Conservation (phyloP, 176 grass and related monocot genomes). For the Pontederia crassipes region DNA sequence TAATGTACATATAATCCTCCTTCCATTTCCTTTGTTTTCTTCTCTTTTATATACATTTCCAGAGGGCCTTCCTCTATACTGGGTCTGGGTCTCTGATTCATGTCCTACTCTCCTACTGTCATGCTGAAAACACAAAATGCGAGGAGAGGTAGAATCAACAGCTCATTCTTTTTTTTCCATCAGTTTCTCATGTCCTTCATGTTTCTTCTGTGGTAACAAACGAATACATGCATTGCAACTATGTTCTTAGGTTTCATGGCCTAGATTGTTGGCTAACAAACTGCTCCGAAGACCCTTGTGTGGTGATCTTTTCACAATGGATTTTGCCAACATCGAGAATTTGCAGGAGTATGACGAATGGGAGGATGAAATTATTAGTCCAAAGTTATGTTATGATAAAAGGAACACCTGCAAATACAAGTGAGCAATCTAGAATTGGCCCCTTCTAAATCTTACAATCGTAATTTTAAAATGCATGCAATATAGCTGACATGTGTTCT, state of each 20-base stretch:
- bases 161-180: too few relatives aligned
- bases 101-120: background rate
- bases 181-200: background rate
- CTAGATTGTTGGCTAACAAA: conserved; percentile 50
- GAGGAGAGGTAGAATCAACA: conserved; percentile 2
- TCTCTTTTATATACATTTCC: background rate
- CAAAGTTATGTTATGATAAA: conserved; percentile 24
- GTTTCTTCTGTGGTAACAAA: background rate
- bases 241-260: conserved; percentile 58
- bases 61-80: background rate
- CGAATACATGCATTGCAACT: conserved; percentile 3
- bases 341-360: conserved; percentile 15
- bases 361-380: conserved; percentile 34
- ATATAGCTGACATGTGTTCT: background rate
- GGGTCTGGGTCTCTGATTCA: background rate
- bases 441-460: background rate
- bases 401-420: conserved; percentile 56
- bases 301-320: conserved; percentile 37
- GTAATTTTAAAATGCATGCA: too few relatives aligned
- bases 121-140: conserved; percentile 17
- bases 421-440: conserved; percentile 19
- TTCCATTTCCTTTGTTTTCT: background rate
- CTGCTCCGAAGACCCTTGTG: conserved; percentile 36
- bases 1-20: background rate
- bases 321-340: conserved; percentile 24